phyloP scores from a whole-genome alignment of 805 yeast species.

The Metschnikowia matae region DNA sequence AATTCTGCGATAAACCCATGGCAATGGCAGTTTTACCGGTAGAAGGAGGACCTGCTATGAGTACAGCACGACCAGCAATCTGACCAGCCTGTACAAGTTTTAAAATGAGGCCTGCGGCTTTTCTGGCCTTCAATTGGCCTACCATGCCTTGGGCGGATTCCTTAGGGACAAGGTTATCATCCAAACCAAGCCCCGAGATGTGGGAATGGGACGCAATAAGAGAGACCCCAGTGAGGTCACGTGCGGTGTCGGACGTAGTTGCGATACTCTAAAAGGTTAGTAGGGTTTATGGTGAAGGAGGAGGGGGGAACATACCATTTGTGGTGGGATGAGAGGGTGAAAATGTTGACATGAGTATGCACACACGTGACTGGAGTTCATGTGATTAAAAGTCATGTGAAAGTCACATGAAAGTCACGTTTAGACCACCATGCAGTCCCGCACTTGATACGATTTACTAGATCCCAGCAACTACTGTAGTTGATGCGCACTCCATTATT shows the following conservation, averaged over 20 bases:
- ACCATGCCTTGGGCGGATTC: conserved; percentile 89
- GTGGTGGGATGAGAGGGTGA: conserved; percentile 6
- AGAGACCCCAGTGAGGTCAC: conserved; percentile 48
- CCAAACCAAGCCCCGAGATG: conserved; percentile 94
- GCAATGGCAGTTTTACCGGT: conserved; percentile 99
- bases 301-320: conserved; percentile 11
- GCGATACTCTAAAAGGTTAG: conserved; percentile 17
- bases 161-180: conserved; percentile 81
- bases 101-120: conserved; percentile 91
- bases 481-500: too few relatives aligned
- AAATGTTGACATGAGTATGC: conserved; percentile 1
- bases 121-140: conserved; percentile 91
- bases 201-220: conserved; percentile 97
- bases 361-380: not conserved
- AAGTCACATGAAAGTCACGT: too few relatives aligned
- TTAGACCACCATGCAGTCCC: too few relatives aligned
- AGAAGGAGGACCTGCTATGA: conserved; percentile 97
- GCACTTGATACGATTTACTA: too few relatives aligned
- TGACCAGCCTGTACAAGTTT: conserved; percentile 92
- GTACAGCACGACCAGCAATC: conserved; percentile 94
- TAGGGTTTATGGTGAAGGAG: not conserved
- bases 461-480: too few relatives aligned
- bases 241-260: conserved; percentile 22
- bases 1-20: conserved; percentile 78
- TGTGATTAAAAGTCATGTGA: not conserved